Evolutionary conservation across 768 basidiomycete genomes (phyloP), one percentile per base, ranked within the genome.

Genomic region (Ephemerocybe angulata): DNA sequence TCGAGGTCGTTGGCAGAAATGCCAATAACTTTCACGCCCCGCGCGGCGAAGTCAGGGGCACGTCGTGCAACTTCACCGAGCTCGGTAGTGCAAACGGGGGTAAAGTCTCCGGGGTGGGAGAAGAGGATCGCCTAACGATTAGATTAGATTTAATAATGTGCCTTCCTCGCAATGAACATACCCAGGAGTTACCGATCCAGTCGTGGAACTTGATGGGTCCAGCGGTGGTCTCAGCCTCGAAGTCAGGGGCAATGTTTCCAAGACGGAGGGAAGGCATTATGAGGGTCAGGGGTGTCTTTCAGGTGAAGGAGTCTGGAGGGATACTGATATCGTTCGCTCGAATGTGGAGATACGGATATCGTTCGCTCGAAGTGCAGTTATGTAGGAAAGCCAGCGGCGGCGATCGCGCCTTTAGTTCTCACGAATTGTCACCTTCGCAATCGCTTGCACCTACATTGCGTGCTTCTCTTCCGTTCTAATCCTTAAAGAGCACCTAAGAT

Each of bases 41-140:
- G 88, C 66, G 86, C 84, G 48, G 74, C 78, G 68, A 98, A 99
- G 70, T 98, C 95, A 15, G 76, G 76, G 12, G 84, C 80, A 56
- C 91, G 89, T 59, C 92, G 87, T 48, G 97, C 88, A 41, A 97
- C 94, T 69, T 97, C 96, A 49, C 92, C 94, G 33, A 98, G 87
- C 76, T 98, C 97, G 52, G 97, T 99, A 46, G 97, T 95, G 81
- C 91, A 94, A 50, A 95, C 87, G 47, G 90, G 89, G n/a, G 89
- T 90, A 67, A 93, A 93, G 67, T 93, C 88, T 41, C 88, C 94
- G 1, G 93, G 93, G 71, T 97, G 94, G 28, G 93, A 96, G 83
- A 98, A 98, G 54, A 98, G 79, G 68, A 93, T 73, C 48, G 80
- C 88, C 90, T 91, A 50, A 4, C n/a, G 24, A 59, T 38, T 52